phyloP scores from a whole-genome alignment of 202 grass and related monocot species.

The Thinopyrum obtusiflorum region DNA sequence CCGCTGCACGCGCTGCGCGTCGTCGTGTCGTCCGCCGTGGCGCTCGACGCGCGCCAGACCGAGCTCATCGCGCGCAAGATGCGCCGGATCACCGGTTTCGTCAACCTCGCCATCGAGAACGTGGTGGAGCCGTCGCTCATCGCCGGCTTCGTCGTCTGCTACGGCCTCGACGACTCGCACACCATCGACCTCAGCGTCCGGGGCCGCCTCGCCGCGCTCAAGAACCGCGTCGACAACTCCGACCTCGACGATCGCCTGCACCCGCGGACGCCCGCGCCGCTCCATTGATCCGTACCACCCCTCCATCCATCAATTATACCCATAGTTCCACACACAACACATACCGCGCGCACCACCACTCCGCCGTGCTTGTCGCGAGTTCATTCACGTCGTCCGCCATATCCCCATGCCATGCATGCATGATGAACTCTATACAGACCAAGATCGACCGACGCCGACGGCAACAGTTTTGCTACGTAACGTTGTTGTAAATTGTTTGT shows the following conservation, averaged over 20 bases:
- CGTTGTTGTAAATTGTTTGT: constrained; percentile 37
- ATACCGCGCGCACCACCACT: background rate
- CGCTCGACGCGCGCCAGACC: constrained; percentile 64
- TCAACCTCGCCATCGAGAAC: constrained; percentile 61
- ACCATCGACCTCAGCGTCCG: constrained; percentile 92
- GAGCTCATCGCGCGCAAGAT: constrained; percentile 90
- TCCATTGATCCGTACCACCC: background rate
- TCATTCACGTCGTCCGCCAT: background rate
- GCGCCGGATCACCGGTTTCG: constrained; percentile 80
- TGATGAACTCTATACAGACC: background rate
- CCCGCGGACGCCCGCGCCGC: background rate
- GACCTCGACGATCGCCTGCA: constrained; percentile 40
- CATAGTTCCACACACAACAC: background rate
- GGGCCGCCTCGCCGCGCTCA: constrained; percentile 62
- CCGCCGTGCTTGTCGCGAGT: background rate
- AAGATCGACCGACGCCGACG: background rate
- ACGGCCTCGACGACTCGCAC: constrained; percentile 64
- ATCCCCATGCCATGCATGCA: background rate
- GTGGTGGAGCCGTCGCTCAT: constrained; percentile 72
- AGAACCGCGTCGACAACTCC: constrained; percentile 63
- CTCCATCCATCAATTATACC: background rate
- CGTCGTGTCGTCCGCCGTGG: constrained; percentile 78
- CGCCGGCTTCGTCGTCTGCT: constrained; percentile 85
- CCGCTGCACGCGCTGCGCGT: constrained; percentile 52
- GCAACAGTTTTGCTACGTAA: constrained; percentile 47